A percentile compares a stretch with the other conserved stretches of the same genome.
phyloP scores from a whole-genome alignment of 495 filamentous ascomycete species.

The Aspergillus avenaceus region DNA sequence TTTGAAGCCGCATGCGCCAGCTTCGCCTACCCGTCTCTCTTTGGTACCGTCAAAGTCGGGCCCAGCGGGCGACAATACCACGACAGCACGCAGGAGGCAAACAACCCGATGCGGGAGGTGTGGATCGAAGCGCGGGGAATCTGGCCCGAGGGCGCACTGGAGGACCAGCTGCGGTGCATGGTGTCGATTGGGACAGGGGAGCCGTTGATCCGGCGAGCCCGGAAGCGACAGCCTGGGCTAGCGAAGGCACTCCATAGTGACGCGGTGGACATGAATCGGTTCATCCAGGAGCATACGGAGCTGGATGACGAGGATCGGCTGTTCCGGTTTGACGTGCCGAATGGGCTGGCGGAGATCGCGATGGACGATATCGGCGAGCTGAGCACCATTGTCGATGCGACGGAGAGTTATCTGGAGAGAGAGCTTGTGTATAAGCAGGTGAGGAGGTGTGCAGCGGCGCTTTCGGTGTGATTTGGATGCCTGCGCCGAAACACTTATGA shows the following conservation, averaged over 20 bases:
- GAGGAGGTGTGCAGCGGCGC: constrained; percentile 25
- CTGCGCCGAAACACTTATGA: too few relatives aligned
- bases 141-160: constrained; percentile 27
- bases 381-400: constrained; percentile 34
- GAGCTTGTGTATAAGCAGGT: constrained; percentile 36
- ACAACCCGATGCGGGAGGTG: constrained; percentile 45
- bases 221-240: constrained; percentile 24
- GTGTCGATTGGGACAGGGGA: constrained; percentile 46
- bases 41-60: constrained; percentile 41
- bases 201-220: constrained; percentile 26
- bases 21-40: constrained; percentile 42
- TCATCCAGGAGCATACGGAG: constrained; percentile 32
- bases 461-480: too few relatives aligned
- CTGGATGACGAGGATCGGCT: constrained; percentile 30
- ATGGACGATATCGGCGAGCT: constrained; percentile 36
- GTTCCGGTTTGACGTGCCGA: constrained; percentile 45
- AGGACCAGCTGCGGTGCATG: constrained; percentile 33
- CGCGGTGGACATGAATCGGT: constrained; percentile 33
- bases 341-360: constrained; percentile 38
- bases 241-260: constrained; percentile 22
- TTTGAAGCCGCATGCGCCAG: constrained; percentile 46
- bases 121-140: constrained; percentile 42
- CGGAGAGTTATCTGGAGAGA: constrained; percentile 32
- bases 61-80: constrained; percentile 27
- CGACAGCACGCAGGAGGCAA: constrained; percentile 37